Evolutionary conservation across 1,284 basidiomycete species (phyloP).

Genomic region (Papiliotrema nemorosa): DNA sequence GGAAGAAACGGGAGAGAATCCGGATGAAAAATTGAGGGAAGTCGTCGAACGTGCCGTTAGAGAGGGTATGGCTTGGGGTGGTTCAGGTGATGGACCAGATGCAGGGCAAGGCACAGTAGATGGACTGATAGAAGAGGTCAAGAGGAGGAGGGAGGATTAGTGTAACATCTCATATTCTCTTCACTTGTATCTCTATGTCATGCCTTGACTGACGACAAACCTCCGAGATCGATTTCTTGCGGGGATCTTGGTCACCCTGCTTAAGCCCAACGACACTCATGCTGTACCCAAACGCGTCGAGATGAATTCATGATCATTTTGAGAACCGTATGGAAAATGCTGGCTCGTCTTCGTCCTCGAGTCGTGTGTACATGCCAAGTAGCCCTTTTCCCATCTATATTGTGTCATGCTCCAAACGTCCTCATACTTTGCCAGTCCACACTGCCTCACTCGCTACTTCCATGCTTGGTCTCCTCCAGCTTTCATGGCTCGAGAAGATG

Average conservation of each 20-base stretch:
- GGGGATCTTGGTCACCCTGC: too few relatives aligned
- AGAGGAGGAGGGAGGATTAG: constrained; percentile 11
- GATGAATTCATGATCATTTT: too few relatives aligned
- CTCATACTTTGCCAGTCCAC: too few relatives aligned
- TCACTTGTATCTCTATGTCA: too few relatives aligned
- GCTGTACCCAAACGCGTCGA: too few relatives aligned
- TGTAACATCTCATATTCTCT: not conserved
- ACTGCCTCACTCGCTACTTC: too few relatives aligned
- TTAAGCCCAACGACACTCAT: too few relatives aligned
- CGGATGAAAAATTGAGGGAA: constrained; percentile 40
- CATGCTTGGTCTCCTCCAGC: not conserved
- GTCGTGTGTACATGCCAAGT: not conserved
- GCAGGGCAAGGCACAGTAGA: constrained; percentile 3
- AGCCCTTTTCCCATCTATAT: not conserved
- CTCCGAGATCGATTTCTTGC: too few relatives aligned
- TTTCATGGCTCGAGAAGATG: constrained; percentile 21
- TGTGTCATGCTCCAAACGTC: not conserved
- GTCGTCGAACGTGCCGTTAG: constrained; percentile 41
- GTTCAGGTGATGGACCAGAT: not conserved
- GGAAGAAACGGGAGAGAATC: constrained; percentile 39
- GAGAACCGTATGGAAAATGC: too few relatives aligned
- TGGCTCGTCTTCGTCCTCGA: not conserved
- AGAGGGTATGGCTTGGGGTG: constrained; percentile 32
- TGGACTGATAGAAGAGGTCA: constrained; percentile 11
- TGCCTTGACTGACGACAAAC: too few relatives aligned